Evolutionary conservation across 2,329 filamentous ascomycete species (phyloP).

Genomic region (Beauveria medogensis): DNA sequence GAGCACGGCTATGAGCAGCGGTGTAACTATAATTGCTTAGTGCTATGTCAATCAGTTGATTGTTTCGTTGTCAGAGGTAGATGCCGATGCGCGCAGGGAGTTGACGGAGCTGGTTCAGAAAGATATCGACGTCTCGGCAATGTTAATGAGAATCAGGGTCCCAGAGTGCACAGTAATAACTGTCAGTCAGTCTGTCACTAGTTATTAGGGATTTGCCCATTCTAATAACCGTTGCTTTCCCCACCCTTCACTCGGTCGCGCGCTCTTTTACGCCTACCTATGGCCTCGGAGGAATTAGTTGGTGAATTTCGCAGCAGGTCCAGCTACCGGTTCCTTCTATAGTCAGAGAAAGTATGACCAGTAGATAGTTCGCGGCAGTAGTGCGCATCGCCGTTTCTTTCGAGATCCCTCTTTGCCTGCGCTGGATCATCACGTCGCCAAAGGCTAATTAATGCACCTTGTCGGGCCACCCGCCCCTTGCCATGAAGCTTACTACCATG

Average conservation of each 20-base stretch:
- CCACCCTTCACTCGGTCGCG: neutral
- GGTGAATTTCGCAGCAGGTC: neutral
- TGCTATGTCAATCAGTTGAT: neutral
- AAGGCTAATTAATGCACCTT: neutral
- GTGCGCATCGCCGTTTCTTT: neutral
- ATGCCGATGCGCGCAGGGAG: no score
- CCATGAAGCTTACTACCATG: neutral
- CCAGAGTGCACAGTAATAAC: no score
- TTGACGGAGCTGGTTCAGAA: neutral
- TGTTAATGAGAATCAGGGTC: neutral
- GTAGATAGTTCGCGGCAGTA: neutral
- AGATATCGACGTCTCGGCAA: neutral
- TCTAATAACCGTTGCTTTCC: no score
- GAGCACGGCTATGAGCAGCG: neutral
- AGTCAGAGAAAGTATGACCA: neutral
- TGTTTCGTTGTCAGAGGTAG: neutral
- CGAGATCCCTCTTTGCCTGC: neutral
- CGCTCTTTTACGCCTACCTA: neutral
- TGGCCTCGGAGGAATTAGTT: neutral
- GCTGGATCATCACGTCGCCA: neutral
- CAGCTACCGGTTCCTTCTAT: neutral
- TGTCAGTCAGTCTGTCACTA: no score
- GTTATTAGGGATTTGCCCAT: neutral
- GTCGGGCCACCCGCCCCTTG: neutral
- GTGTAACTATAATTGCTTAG: neutral